A percentile compares a stretch with the other conserved stretches of the same genome.
These are phyloP conservation scores for Ceriops decandra DNA, from an alignment of 345 rosid species.

Conservation along the genomic window DNA sequence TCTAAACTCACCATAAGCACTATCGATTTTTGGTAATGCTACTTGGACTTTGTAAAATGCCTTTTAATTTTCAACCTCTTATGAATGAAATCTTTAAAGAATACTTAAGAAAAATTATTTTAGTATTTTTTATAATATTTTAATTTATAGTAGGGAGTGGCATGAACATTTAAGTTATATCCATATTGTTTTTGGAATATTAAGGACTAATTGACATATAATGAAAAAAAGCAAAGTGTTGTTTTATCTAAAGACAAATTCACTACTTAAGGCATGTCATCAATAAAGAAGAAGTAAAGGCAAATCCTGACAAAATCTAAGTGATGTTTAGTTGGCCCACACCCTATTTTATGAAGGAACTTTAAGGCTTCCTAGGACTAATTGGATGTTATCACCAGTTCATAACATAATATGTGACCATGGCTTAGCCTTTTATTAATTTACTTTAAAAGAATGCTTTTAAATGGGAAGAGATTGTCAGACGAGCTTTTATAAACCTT, in stretches of 20 bases:
- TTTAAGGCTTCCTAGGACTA: no score
- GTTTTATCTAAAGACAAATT: background rate
- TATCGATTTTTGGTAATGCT: background rate
- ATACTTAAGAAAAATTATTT: background rate
- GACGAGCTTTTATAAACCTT: no score
- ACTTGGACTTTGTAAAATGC: background rate
- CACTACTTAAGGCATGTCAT: background rate
- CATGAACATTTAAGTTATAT: background rate
- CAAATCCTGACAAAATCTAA: background rate
- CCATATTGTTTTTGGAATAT: background rate
- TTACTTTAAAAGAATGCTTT: no score
- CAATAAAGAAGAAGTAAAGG: background rate
- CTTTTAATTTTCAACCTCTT: background rate
- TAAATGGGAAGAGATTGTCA: no score
- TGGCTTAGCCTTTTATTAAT: no score
- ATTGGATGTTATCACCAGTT: no score
- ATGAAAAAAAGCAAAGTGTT: background rate
- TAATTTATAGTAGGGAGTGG: background rate
- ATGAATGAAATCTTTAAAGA: background rate
- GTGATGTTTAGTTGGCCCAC: background rate
- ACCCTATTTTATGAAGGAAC: no score
- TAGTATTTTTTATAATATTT: background rate
- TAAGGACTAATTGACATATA: rapidly evolving
- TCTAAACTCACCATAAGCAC: background rate
- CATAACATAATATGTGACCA: no score